These are phyloP conservation scores for Haplosporangium gracile DNA, from an alignment of 192 early-diverging fungal species.

Conservation along the genomic window DNA sequence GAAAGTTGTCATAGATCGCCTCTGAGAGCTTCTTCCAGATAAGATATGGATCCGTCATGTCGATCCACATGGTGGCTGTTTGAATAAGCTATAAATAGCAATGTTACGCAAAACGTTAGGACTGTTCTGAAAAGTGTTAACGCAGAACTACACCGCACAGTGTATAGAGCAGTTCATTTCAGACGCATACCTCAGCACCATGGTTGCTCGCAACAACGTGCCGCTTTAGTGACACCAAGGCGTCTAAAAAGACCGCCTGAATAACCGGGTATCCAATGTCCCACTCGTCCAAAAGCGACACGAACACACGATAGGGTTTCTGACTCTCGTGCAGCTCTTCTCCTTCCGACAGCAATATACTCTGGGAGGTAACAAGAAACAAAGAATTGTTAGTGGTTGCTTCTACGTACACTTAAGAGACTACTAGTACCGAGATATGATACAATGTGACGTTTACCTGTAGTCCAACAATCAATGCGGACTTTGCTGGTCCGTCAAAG, in stretches of 20 bases:
- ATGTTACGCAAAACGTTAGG: background rate
- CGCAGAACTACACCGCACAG: background rate
- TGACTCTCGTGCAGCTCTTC: conserved; percentile 62
- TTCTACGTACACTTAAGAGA: background rate
- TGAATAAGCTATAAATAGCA: conserved; percentile 70
- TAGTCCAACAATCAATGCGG: conserved; percentile 67
- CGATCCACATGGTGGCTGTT: conserved; percentile 90
- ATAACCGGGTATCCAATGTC: conserved; percentile 86
- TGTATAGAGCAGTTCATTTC: background rate
- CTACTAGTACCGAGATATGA: background rate
- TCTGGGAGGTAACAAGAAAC: conserved; percentile 18
- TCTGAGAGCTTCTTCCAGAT: conserved; percentile 82
- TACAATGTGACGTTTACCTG: conserved; percentile 37
- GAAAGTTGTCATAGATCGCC: conserved; percentile 63
- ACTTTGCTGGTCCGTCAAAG: conserved; percentile 68
- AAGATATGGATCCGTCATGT: conserved; percentile 89
- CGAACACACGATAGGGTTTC: conserved; percentile 83
- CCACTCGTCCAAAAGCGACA: conserved; percentile 89
- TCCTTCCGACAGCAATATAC: conserved; percentile 43
- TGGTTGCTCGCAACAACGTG: conserved; percentile 59
- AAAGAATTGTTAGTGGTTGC: background rate
- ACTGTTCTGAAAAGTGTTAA: background rate
- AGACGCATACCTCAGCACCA: conserved; percentile 52
- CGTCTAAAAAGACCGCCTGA: conserved; percentile 77
- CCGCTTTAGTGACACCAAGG: conserved; percentile 74